Evolutionary conservation across 352 stramenopile genomes (phyloP), one percentile per base, ranked within the genome.

Genomic region (Aphanomyces euteiches): DNA sequence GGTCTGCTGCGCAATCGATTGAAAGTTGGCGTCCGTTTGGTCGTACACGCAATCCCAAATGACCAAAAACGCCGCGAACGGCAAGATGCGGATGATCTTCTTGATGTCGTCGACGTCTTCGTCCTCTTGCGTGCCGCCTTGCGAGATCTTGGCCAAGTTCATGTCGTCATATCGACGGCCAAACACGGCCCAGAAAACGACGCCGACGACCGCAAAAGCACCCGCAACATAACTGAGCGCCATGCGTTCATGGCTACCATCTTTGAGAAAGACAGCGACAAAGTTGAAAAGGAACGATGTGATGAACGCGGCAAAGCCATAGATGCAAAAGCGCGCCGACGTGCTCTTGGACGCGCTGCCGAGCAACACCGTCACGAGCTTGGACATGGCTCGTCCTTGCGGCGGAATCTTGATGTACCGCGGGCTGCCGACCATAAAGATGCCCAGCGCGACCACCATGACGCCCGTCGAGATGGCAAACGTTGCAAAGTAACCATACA

Each of bases 401-500:
- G 81, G 79, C n/a, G 76, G 48, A 0, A 86, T 41, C 47, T 83
- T 77, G 53, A 90, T 77, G 60, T 90, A 90, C 53, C 80, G 80
- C 28, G 73, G 75, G 37, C 72, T 75, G 15, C 77, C 80, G 21
- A 73, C 37, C 17, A 80, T 66, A 66, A 90, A 77, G 6, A 84
- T 72, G 19, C 70, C 19, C 28, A 80, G 71, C n/a, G 81, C 79
- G 40, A 84, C 37, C 5, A 77, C 41, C 66, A 90, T 73, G 36
- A 85, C 74, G 7, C 71, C 57, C 1, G 81, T 69, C 17, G 74
- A 83, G 41, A 90, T 84, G 15, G 87, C 13, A 68, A 82, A 95
- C 5, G 85, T 87, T 17, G 84, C 79, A 48, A 92, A 90, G 77
- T 93, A 95, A 34, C 84, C 83, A 72, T 89, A 93, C 53, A 88